Evolutionary conservation across 148 eudicot genomes (phyloP), one percentile per base, ranked within the genome.

Genomic region (Agrostemma githago): DNA sequence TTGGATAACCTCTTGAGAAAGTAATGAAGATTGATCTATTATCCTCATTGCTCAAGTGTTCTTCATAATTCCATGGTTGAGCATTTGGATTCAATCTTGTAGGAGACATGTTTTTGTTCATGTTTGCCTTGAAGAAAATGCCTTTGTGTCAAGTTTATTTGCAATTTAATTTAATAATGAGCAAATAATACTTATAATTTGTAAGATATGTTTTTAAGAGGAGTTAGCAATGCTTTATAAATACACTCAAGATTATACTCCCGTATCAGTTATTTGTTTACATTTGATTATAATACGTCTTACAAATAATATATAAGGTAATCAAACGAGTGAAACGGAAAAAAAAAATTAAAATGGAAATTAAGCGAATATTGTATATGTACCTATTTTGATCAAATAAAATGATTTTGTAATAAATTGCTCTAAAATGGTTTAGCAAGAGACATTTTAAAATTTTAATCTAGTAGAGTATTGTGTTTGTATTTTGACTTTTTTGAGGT

Each of bases 21-120:
- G 76, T 74, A 8, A 74, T 46, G 61, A 63, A 74, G 48, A 74
- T 16, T 21, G 76, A 6, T n/a, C 76, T 46, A 6, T 64, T 60
- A 2, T 63, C 70, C 16, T 41, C 54, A 5, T 39, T 12, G 12
- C 59, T 4, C 14, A 8, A 6, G 42, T 38, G 42, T 26, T 48
- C 14, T 14, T 61, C 26, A 4, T 20, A 58, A 63, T 26, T 11
- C 76, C 76, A 74, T 15, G 76, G 76, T 17, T 48, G 2, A n/a
- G 76, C 76, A 37, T 26, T 2, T 0, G 76, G 76, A 51, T 74
- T 74, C 62, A 74, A 64, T 21, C 11, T 21, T 34, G 66, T 68
- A 20, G 8, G 9, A 10, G 7, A 3, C 9, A 5, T 3, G 59
- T 39, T 39, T 40, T 5, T 15, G 19, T 20, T 15, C 8, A 19